phyloP scores from a whole-genome alignment of 2,329 filamentous ascomycete genomes.

The Penicillium sp. region DNA sequence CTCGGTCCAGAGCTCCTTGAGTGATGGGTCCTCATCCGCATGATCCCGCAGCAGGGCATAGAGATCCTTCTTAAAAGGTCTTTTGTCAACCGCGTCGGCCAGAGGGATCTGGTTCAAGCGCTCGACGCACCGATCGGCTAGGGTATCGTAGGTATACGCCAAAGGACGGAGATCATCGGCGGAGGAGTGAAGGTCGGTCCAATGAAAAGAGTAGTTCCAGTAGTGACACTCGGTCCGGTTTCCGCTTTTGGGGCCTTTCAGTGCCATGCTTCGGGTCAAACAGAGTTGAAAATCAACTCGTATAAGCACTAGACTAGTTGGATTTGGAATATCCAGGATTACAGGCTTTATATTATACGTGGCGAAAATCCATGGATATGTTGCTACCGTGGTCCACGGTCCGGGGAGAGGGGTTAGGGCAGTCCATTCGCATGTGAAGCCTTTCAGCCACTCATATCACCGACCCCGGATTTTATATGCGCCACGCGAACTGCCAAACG shows the following conservation, averaged over 20 bases:
- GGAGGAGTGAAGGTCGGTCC: conserved; percentile 66
- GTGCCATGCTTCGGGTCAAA: conserved; percentile 10
- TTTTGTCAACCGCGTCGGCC: conserved; percentile 9
- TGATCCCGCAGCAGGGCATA: conserved; percentile 65
- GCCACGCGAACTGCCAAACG: neutral
- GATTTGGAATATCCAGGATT: neutral
- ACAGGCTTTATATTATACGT: neutral
- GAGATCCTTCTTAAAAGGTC: conserved; percentile 56
- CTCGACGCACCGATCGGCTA: conserved; percentile 68
- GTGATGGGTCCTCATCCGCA: conserved; percentile 56
- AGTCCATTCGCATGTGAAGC: conserved; percentile 20
- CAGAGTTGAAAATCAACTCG: no score
- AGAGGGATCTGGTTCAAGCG: conserved; percentile 62
- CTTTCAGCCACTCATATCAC: conserved; percentile 11
- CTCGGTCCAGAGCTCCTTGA: conserved; percentile 64
- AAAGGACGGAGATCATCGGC: conserved; percentile 61
- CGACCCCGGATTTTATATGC: neutral
- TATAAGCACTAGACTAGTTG: no score
- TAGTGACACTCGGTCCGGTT: conserved; percentile 27
- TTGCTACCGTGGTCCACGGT: conserved; percentile 24
- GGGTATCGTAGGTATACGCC: conserved; percentile 67
- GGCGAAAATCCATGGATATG: neutral
- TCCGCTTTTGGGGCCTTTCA: conserved; percentile 12
- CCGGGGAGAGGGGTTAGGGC: conserved; percentile 18
- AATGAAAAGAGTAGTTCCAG: conserved; percentile 71